Evolutionary conservation across 2,329 filamentous ascomycete species (phyloP).

Genomic region (Ophiostoma ips): DNA sequence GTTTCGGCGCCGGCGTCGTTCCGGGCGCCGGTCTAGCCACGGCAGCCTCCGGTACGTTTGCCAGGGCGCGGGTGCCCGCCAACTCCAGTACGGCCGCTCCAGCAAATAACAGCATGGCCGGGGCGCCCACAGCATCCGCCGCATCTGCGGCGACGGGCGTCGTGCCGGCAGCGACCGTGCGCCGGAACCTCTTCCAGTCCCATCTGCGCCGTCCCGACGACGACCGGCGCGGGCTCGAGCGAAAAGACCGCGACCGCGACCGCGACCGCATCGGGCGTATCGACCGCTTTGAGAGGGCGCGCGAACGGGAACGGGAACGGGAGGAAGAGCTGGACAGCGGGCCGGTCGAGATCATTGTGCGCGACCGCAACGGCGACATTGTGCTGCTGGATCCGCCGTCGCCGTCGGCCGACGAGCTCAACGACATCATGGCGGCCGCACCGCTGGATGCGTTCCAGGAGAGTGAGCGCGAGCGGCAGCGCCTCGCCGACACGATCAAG

Average conservation of each 20-base stretch:
- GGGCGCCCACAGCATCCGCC: neutral
- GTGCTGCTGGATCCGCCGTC: slow-evolving; percentile 44
- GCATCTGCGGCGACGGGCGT: neutral
- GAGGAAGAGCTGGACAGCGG: neutral
- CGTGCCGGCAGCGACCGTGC: slow-evolving; percentile 22
- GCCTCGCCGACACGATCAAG: slow-evolving; percentile 46
- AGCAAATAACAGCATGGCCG: neutral
- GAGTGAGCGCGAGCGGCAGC: slow-evolving; percentile 46
- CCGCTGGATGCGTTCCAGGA: slow-evolving; percentile 42
- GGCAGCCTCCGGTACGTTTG: neutral
- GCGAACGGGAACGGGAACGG: neutral
- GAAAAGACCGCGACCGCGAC: neutral
- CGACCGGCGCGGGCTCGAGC: slow-evolving; percentile 20
- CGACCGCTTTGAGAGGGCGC: neutral
- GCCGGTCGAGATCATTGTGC: slow-evolving; percentile 39
- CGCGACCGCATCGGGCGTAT: neutral
- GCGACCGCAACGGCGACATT: slow-evolving; percentile 49
- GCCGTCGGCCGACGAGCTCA: slow-evolving; percentile 38
- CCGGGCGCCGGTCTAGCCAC: slow-evolving; percentile 1
- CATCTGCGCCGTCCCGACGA: slow-evolving; percentile 32
- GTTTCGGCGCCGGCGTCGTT: slow-evolving; percentile 6
- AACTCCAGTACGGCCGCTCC: neutral
- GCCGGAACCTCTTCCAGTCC: slow-evolving; percentile 46
- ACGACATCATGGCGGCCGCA: slow-evolving; percentile 27
- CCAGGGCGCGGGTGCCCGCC: neutral